Conservation (phyloP, 1,139 yeast genomes). For the Pneumocystis jirovecii region DNA sequence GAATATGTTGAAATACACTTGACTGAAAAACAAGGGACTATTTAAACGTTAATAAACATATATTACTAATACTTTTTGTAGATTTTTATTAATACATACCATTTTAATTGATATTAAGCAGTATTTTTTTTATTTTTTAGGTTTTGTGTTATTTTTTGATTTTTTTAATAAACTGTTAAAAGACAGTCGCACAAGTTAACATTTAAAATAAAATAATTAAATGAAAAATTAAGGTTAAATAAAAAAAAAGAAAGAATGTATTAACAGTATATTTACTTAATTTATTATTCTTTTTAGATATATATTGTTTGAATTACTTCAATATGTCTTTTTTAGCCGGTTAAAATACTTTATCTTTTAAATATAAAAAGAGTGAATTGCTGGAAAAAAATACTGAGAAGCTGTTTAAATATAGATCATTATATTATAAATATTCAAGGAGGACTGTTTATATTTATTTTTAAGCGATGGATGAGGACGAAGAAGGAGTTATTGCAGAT, state of each 20-base stretch:
- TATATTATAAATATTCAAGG: background rate
- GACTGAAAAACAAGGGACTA: conserved; percentile 97
- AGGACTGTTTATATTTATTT: background rate
- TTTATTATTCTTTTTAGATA: too few relatives aligned
- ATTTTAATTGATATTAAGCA: background rate
- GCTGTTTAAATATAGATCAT: background rate
- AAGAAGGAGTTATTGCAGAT: background rate
- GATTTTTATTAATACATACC: background rate
- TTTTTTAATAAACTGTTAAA: background rate
- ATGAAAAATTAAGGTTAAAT: background rate
- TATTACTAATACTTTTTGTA: background rate
- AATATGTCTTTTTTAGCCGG: background rate
- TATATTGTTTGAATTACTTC: too few relatives aligned
- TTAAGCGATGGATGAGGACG: background rate
- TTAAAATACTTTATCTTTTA: too few relatives aligned
- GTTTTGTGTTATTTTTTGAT: background rate
- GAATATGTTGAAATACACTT: conserved; percentile 99
- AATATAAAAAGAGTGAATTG: background rate
- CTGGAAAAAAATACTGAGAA: background rate
- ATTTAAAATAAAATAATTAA: background rate
- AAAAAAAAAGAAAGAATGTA: background rate
- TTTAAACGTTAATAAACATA: background rate
- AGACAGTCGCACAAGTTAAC: background rate
- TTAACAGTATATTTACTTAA: too few relatives aligned
- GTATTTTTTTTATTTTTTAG: background rate